Evolutionary conservation across 164 flowering plant genomes (phyloP), one percentile per base, ranked within the genome.

Genomic region (Tetrastigma voinierianum): DNA sequence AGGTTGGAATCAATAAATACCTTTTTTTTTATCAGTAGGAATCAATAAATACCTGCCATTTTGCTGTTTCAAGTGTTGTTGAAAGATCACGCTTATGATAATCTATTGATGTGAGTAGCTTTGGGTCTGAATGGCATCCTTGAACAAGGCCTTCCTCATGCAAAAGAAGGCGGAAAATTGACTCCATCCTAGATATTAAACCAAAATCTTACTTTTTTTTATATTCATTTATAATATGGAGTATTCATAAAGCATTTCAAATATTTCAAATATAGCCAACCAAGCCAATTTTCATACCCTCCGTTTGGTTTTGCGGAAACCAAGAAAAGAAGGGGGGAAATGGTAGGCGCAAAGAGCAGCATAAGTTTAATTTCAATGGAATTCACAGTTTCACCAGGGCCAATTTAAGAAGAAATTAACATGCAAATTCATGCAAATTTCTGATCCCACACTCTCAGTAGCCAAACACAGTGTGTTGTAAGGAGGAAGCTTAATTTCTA

Each of bases 31-130:
- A n/a, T n/a, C n/a, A n/a, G 14, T 57, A 7, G 24, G 44, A 15
- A 48, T 16, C 3, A 32, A 17, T 13, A 51, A 55, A 24, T 66
- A 83, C 89, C 87, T 85, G 89, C 87, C 89, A 85, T 74, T 80
- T 85, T 61, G 84, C 77, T 58, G 89, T 85, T 67, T 77, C 89
- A 47, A 85, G 73, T 15, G 78, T 78, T 62, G 86, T 85, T 55
- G 72, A 74, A 71, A 85, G 81, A 77, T 83, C 87, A 19, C 87
- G 85, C 64, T 58, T 71, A 75, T 83, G 87, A 76, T 72, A 78
- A 1, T 81, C 81, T 17, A 85, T 71, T 51, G 83, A 75, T 45
- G 61, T 46, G 57, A 73, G 79, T 19, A 84, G 70, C 78, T 66
- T 82, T 17, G 61, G 66, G 32, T 78, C 86, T 24, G 81, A 59